Percentiles rank a stretch among this genome's conserved stretches.
These are phyloP conservation scores for Aspergillus luchuensis DNA, from an alignment of 2,329 filamentous ascomycete species.

Conservation along the genomic window DNA sequence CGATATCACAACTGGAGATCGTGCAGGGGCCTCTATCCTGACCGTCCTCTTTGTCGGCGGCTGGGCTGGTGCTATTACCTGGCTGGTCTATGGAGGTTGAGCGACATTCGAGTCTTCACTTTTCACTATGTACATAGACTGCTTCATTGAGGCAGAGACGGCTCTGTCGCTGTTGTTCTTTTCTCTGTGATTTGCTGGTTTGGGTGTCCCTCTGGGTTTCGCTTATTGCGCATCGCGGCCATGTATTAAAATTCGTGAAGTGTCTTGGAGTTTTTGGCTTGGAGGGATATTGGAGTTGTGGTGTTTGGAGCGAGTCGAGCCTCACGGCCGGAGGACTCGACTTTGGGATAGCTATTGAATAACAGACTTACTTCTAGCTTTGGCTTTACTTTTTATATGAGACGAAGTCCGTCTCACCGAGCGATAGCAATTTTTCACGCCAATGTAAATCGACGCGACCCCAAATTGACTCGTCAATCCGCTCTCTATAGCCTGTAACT, in stretches of 20 bases:
- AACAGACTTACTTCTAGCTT: not conserved
- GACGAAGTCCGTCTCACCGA: not conserved
- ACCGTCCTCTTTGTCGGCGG: conserved; percentile 33
- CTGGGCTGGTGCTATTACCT: conserved; percentile 33
- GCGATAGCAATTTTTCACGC: too few relatives aligned
- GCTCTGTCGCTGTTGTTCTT: not conserved
- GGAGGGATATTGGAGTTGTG: not conserved
- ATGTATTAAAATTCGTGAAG: not conserved
- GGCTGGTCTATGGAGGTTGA: conserved; percentile 34
- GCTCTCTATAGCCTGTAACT: too few relatives aligned
- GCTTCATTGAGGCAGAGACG: not conserved
- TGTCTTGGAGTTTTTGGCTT: not conserved
- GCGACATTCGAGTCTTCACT: not conserved
- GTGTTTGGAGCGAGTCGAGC: not conserved
- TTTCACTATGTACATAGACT: not conserved
- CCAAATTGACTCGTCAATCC: too few relatives aligned
- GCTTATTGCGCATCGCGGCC: not conserved
- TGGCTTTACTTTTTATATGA: not conserved
- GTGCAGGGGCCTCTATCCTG: conserved; percentile 40
- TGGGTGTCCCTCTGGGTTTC: not conserved
- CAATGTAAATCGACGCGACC: too few relatives aligned
- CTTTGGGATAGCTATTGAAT: not conserved
- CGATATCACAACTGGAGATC: conserved; percentile 38
- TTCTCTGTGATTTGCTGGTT: not conserved
- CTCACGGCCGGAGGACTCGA: not conserved